Evolutionary conservation across 1,284 basidiomycete species (phyloP).

Genomic region (Kalmanozyma brasiliensis): DNA sequence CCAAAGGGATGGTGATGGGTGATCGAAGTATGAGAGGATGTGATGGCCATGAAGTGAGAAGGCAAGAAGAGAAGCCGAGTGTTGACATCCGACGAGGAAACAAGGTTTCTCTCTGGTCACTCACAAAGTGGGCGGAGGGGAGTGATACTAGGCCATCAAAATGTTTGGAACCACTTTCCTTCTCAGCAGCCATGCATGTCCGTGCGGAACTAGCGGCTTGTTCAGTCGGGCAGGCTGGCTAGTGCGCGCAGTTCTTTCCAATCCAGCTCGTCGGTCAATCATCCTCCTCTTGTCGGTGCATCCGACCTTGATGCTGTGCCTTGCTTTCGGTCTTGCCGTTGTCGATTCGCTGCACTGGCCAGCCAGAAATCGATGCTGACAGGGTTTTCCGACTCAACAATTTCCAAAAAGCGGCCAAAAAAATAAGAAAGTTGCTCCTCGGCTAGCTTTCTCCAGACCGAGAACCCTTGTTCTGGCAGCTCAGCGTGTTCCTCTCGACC

Average conservation of each 20-base stretch:
- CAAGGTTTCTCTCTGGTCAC: conserved; percentile 1
- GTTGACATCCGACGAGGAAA: background rate
- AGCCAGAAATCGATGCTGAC: conserved; percentile 10
- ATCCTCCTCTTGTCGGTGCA: background rate
- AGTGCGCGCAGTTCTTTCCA: too few relatives aligned
- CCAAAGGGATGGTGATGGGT: background rate
- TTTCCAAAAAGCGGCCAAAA: conserved; percentile 14
- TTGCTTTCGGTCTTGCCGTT: conserved; percentile 9
- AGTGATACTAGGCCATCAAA: too few relatives aligned
- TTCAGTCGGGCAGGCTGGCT: background rate
- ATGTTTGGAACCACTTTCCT: too few relatives aligned
- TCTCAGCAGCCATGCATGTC: background rate
- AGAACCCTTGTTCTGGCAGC: too few relatives aligned
- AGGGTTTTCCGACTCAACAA: conserved; percentile 24
- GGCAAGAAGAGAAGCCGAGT: background rate
- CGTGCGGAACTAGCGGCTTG: conserved; percentile 6
- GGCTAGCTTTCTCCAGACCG: too few relatives aligned
- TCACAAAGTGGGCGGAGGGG: too few relatives aligned
- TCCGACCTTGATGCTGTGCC: background rate
- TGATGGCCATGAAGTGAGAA: conserved; percentile 24
- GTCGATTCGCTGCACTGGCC: conserved; percentile 32
- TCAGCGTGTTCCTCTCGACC: too few relatives aligned
- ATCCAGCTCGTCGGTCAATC: too few relatives aligned
- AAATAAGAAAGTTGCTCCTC: too few relatives aligned
- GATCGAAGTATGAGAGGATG: background rate